Percentiles rank a stretch among this genome's conserved stretches.
Conservation (phyloP, 2,329 filamentous ascomycete species). For the Dactylonectria macrodidyma region DNA sequence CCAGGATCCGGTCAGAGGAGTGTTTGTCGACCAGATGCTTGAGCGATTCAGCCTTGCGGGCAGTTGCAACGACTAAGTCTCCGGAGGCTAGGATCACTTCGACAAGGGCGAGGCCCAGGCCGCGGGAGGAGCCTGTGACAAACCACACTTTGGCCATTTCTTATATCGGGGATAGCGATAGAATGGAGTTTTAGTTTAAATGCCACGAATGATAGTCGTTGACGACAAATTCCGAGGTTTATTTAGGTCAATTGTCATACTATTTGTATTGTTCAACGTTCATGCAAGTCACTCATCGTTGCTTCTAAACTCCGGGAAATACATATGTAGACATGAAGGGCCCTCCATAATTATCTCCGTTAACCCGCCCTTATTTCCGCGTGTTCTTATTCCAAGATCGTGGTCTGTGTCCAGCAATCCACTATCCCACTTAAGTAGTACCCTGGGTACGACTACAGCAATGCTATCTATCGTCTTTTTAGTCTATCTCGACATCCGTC, state of each 20-base stretch:
- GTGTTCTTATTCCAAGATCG: not conserved
- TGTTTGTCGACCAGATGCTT: slow-evolving; percentile 54
- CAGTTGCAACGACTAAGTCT: slow-evolving; percentile 62
- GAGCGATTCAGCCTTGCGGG: slow-evolving; percentile 56
- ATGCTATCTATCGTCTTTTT: no score
- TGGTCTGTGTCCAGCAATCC: not conserved
- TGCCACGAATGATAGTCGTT: not conserved
- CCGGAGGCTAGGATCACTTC: slow-evolving; percentile 56
- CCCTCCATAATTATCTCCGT: slow-evolving; percentile 7
- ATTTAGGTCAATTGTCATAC: not conserved
- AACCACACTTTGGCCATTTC: slow-evolving; percentile 58
- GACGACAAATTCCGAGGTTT: not conserved
- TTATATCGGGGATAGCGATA: not conserved
- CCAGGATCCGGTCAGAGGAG: slow-evolving; percentile 60
- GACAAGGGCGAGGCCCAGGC: slow-evolving; percentile 61
- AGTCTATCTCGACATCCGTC: not conserved
- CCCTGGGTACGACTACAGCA: not conserved
- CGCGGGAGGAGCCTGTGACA: slow-evolving; percentile 64
- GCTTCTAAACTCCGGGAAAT: not conserved
- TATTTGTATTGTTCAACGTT: not conserved
- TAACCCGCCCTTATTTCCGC: not conserved
- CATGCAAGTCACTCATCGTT: not conserved
- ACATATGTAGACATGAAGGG: no score
- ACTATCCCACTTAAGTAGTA: not conserved
- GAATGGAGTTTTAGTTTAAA: not conserved